A percentile compares a stretch with the other conserved stretches of the same genome.
phyloP scores from a whole-genome alignment of 495 filamentous ascomycete genomes.

The Cladorrhinum samala region DNA sequence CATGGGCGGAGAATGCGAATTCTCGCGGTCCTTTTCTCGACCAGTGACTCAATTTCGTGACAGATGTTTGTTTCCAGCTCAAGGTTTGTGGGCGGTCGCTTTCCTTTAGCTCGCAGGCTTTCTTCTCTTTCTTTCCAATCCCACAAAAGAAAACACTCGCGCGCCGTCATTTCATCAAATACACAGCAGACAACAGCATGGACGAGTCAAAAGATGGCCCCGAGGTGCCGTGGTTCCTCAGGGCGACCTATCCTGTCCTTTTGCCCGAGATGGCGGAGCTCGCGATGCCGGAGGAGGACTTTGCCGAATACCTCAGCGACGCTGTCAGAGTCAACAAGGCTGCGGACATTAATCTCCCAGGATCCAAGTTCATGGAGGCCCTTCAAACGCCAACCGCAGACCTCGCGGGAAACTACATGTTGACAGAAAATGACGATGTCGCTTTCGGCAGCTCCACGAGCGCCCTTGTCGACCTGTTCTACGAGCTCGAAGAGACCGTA shows the following conservation, averaged over 20 bases:
- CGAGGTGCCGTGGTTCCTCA: slow-evolving; percentile 26
- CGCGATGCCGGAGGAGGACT: slow-evolving; percentile 22
- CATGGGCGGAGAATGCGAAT: no score
- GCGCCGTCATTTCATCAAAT: not conserved
- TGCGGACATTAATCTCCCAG: not conserved
- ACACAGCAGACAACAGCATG: not conserved
- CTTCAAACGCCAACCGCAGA: slow-evolving; percentile 14
- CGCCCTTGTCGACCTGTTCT: slow-evolving; percentile 38
- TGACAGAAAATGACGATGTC: slow-evolving; percentile 37
- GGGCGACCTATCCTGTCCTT: slow-evolving; percentile 34
- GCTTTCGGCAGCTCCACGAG: slow-evolving; percentile 34
- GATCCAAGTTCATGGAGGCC: slow-evolving; percentile 20
- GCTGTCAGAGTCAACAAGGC: slow-evolving; percentile 8
- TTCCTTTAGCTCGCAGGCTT: no score
- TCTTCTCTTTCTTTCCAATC: no score
- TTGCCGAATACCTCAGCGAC: slow-evolving; percentile 20
- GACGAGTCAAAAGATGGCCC: slow-evolving; percentile 1
- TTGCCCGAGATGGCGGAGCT: slow-evolving; percentile 31
- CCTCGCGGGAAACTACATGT: slow-evolving; percentile 35
- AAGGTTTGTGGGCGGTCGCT: no score
- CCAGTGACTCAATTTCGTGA: no score
- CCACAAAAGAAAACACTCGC: no score
- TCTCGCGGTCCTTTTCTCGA: no score
- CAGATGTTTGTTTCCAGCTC: no score
- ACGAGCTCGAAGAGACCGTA: slow-evolving; percentile 33